Conservation (phyloP, 306 rosid genomes). For the Cucurbita maxima region DNA sequence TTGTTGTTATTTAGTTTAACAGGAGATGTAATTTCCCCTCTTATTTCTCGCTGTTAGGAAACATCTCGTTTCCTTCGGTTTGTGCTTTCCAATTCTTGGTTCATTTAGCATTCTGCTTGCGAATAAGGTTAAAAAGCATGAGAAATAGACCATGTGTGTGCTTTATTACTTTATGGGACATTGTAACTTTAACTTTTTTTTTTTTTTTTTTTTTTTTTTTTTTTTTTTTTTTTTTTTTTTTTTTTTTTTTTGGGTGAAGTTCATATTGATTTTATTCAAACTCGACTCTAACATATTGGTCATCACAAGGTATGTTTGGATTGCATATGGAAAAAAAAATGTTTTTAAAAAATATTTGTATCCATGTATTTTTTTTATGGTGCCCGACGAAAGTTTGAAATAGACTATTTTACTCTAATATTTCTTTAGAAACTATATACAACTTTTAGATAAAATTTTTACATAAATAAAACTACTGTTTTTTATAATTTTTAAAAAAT, state of each 20-base stretch:
- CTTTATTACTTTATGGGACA: not conserved
- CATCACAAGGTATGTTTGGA: no score
- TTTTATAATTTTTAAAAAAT: not conserved
- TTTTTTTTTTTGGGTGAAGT: not conserved
- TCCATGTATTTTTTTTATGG: not conserved
- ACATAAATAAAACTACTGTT: not conserved
- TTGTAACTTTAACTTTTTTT: not conserved
- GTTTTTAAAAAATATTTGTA: no score
- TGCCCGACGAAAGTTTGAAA: not conserved
- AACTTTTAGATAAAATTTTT: not conserved
- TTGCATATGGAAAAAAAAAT: no score
- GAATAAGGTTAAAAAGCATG: not conserved
- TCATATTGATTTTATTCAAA: not conserved
- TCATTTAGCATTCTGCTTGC: not conserved
- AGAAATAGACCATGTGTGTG: not conserved
- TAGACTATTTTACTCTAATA: not conserved
- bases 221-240: not conserved
- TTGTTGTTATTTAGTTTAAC: slow-evolving; percentile 2
- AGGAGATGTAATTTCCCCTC: not conserved
- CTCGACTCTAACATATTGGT: not conserved
- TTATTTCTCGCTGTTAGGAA: slow-evolving; percentile 32
- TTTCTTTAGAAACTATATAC: not conserved
- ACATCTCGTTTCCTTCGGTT: slow-evolving; percentile 51
- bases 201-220: not conserved
- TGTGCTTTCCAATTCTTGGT: slow-evolving; percentile 8